phyloP scores from a whole-genome alignment of 768 basidiomycete species.

The Leccinum ochraceum region DNA sequence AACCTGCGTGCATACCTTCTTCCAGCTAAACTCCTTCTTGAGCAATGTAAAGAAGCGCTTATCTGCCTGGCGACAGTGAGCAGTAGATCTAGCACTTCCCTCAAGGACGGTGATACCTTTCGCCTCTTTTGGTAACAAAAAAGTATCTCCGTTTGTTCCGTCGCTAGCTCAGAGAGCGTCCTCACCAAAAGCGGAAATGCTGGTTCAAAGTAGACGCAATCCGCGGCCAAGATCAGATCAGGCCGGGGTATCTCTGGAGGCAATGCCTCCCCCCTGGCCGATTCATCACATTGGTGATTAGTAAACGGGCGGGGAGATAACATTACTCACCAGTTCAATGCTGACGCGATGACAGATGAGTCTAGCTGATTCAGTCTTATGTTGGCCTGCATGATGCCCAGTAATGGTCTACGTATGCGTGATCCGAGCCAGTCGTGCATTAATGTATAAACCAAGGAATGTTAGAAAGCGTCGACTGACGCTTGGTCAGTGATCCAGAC shows the following conservation, averaged over 20 bases:
- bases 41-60: conserved; percentile 82
- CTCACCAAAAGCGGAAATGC: conserved; percentile 85
- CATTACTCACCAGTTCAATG: conserved; percentile 76
- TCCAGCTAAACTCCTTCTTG: conserved; percentile 77
- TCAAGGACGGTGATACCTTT: conserved; percentile 54
- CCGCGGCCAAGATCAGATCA: conserved; percentile 83
- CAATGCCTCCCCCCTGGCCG: conserved; percentile 62
- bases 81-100: background rate
- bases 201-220: conserved; percentile 96
- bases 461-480: conserved; percentile 50
- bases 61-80: conserved; percentile 61
- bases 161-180: conserved; percentile 68
- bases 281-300: conserved; percentile 3
- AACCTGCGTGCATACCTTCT: conserved; percentile 44
- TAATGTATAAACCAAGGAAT: conserved; percentile 1
- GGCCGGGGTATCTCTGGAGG: conserved; percentile 49
- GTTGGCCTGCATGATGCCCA: conserved; percentile 79
- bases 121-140: conserved; percentile 95
- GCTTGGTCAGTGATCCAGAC: conserved; percentile 89
- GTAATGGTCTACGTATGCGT: conserved; percentile 55
- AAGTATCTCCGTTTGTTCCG: conserved; percentile 62
- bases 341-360: conserved; percentile 54
- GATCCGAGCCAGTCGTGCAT: conserved; percentile 14
- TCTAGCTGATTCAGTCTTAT: conserved; percentile 63
- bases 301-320: conserved; percentile 4